Evolutionary conservation across 495 filamentous ascomycete species (phyloP).

Genomic region (Trichoderma erinaceum): DNA sequence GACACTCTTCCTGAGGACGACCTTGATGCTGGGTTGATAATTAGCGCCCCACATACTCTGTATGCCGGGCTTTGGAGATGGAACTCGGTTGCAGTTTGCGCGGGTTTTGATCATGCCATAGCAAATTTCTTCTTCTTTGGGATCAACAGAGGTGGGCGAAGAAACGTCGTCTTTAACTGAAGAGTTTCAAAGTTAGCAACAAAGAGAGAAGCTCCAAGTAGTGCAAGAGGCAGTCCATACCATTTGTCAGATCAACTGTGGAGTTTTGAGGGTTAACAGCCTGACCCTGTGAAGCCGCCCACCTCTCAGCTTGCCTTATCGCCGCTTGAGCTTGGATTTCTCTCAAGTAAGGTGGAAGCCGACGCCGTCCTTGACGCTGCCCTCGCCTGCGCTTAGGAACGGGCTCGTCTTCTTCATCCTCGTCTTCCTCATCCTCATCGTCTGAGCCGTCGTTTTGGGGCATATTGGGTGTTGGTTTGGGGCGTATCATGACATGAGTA

Average conservation of each 20-base stretch:
- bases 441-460: background rate
- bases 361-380: background rate
- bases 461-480: too few species aligned
- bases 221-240: slow-evolving; percentile 26
- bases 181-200: slow-evolving; percentile 10
- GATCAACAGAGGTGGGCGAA: slow-evolving; percentile 12
- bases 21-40: slow-evolving; percentile 68
- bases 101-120: slow-evolving; percentile 71
- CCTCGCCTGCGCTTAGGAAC: background rate
- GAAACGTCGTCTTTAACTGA: slow-evolving; percentile 49
- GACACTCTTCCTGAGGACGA: slow-evolving; percentile 52
- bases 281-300: background rate
- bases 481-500: too few species aligned
- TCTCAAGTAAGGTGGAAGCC: background rate
- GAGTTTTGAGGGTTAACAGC: slow-evolving; percentile 20
- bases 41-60: slow-evolving; percentile 41
- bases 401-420: background rate
- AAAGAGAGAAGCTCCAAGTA: background rate
- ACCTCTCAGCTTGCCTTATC: background rate
- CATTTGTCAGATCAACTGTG: slow-evolving; percentile 62
- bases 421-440: background rate
- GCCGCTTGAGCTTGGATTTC: background rate
- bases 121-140: slow-evolving; percentile 61
- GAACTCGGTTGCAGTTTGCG: slow-evolving; percentile 62
- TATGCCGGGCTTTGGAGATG: slow-evolving; percentile 53